Percentiles rank a stretch among this genome's conserved stretches.
These are phyloP conservation scores for Stramenopiles sp. DNA, from an alignment of 352 stramenopile genomes.

Conservation along the genomic window DNA sequence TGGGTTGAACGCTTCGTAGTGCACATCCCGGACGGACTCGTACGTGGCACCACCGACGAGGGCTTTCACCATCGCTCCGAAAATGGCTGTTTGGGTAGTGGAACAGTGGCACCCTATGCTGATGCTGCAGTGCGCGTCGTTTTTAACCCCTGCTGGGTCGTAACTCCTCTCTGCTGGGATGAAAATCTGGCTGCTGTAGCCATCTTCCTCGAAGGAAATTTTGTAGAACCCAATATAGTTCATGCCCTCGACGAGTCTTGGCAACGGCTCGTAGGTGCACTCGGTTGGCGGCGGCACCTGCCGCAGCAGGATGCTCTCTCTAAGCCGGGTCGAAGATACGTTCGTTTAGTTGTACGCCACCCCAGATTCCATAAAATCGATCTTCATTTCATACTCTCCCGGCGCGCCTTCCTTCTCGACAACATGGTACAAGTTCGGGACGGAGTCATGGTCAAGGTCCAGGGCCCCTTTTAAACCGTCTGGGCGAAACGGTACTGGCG, in stretches of 20 bases:
- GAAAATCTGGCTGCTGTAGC: slow-evolving; percentile 1
- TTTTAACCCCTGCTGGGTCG: slow-evolving; percentile 3
- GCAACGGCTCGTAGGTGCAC: slow-evolving; percentile 1
- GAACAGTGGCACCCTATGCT: slow-evolving; percentile 2
- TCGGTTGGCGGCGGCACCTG: background rate
- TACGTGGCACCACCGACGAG: slow-evolving; percentile 1
- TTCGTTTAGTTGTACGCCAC: slow-evolving; percentile 1
- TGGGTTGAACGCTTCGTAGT: background rate
- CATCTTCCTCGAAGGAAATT: background rate
- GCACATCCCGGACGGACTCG: background rate
- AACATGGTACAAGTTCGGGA: background rate
- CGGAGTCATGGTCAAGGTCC: background rate
- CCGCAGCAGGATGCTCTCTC: background rate
- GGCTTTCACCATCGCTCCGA: background rate
- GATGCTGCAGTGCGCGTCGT: slow-evolving; percentile 1
- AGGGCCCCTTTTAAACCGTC: background rate
- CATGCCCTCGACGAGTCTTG: background rate
- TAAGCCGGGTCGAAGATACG: slow-evolving; percentile 4
- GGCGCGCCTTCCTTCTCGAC: background rate
- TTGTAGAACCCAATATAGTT: slow-evolving; percentile 5
- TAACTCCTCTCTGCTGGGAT: slow-evolving; percentile 7
- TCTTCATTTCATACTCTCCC: background rate
- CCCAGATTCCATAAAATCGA: background rate
- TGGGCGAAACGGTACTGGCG: background rate
- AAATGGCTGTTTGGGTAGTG: background rate